These are phyloP conservation scores for Geotrichum reessii DNA, from an alignment of 1,139 yeast species.

Conservation along the genomic window DNA sequence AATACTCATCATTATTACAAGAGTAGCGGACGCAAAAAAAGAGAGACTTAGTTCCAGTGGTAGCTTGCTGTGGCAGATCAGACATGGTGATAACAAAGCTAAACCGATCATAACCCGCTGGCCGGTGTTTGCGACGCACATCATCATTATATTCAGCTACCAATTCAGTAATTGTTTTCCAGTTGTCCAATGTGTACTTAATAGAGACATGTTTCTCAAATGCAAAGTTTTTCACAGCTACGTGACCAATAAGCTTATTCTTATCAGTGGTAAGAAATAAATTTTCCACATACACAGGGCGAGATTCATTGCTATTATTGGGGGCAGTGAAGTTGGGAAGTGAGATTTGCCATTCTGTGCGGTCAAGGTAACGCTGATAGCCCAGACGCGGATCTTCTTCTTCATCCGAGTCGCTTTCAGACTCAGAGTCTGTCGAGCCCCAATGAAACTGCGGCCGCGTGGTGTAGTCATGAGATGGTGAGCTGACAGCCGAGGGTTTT, in stretches of 20 bases:
- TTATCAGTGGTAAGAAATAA: constrained; percentile 55
- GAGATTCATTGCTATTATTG: not conserved
- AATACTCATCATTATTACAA: constrained; percentile 48
- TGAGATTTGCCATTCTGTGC: constrained; percentile 48
- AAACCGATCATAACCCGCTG: constrained; percentile 40
- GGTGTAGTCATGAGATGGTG: constrained; percentile 50
- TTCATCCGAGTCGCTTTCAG: constrained; percentile 30
- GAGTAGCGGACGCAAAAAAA: constrained; percentile 57
- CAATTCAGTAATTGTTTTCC: constrained; percentile 69
- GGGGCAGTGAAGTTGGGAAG: constrained; percentile 40
- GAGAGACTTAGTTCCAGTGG: constrained; percentile 35
- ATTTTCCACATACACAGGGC: constrained; percentile 58
- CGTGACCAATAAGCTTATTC: constrained; percentile 55
- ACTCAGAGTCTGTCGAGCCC: constrained; percentile 29
- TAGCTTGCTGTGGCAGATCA: constrained; percentile 33
- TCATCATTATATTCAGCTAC: constrained; percentile 59
- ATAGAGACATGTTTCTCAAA: constrained; percentile 58
- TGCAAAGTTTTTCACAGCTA: constrained; percentile 65
- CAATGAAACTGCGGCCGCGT: constrained; percentile 30
- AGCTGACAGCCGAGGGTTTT: constrained; percentile 69
- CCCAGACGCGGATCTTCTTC: constrained; percentile 31
- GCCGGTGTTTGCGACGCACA: constrained; percentile 42
- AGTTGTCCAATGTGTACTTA: constrained; percentile 62
- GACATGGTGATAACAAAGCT: constrained; percentile 42
- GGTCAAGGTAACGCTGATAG: constrained; percentile 22